These are phyloP conservation scores for Sclerotinia nivalis DNA, from an alignment of 2,329 filamentous ascomycete genomes.

Conservation along the genomic window DNA sequence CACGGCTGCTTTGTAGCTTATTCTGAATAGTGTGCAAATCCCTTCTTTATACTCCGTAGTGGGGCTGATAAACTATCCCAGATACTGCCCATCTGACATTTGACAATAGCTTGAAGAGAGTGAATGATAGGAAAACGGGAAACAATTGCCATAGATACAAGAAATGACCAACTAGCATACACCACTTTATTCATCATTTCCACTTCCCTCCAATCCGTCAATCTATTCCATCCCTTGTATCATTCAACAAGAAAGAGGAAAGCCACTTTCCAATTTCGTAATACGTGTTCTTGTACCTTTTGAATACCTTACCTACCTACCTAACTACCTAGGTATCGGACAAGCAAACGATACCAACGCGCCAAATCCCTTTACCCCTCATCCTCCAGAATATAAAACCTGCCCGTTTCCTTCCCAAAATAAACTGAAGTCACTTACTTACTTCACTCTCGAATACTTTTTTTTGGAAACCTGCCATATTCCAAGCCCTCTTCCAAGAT, in stretches of 20 bases:
- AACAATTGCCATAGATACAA: background rate
- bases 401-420: background rate
- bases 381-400: background rate
- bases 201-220: slow-evolving; percentile 9
- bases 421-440: background rate
- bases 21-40: background rate
- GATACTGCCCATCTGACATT: background rate
- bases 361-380: slow-evolving; percentile 7
- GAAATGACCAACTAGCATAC: slow-evolving; percentile 1
- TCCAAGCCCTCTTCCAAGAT: background rate
- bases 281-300: slow-evolving; percentile 19
- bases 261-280: background rate
- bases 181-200: background rate
- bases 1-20: background rate
- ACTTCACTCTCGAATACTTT: background rate
- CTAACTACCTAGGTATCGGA: background rate
- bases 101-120: background rate
- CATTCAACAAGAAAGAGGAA: slow-evolving; percentile 5
- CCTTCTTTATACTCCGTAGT: slow-evolving; percentile 2
- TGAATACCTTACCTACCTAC: slow-evolving; percentile 4
- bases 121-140: background rate
- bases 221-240: background rate
- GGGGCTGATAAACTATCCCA: slow-evolving; percentile 2
- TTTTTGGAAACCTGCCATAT: background rate
- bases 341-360: slow-evolving; percentile 7